These are phyloP conservation scores for Dysphania ambrosioides DNA, from an alignment of 148 eudicot genomes.

Conservation along the genomic window DNA sequence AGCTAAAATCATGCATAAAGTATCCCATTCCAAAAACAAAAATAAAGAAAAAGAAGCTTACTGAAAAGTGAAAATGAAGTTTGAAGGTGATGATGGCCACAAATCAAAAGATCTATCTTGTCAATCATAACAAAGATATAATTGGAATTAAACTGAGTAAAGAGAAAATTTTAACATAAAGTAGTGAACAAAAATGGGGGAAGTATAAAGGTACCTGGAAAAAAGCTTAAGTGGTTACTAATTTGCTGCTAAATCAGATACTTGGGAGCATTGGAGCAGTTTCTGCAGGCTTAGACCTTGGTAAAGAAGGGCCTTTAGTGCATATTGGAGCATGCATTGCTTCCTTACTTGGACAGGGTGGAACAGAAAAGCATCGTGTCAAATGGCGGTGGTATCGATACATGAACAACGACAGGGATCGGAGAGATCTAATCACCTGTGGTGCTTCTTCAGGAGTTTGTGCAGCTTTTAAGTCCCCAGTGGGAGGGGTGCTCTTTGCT, in stretches of 20 bases:
- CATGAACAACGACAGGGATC: slow-evolving; percentile 85
- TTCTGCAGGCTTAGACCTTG: slow-evolving; percentile 77
- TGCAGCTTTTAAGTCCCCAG: slow-evolving; percentile 87
- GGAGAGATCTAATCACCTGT: slow-evolving; percentile 80
- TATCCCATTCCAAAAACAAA: background rate
- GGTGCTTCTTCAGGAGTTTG: slow-evolving; percentile 87
- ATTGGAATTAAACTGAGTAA: background rate
- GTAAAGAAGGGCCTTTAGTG: slow-evolving; percentile 91
- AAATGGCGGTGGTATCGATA: slow-evolving; percentile 86
- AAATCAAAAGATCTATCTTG: too few species aligned
- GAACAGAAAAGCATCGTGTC: slow-evolving; percentile 66
- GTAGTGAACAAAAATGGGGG: too few species aligned
- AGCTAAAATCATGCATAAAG: background rate
- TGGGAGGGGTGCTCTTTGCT: slow-evolving; percentile 90
- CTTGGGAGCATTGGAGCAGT: slow-evolving; percentile 91
- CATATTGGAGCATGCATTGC: slow-evolving; percentile 81
- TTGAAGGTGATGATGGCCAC: background rate
- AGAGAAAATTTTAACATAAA: background rate
- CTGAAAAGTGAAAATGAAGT: too few species aligned
- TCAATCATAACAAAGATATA: too few species aligned
- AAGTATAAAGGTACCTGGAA: too few species aligned
- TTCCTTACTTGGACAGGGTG: slow-evolving; percentile 82
- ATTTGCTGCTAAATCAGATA: slow-evolving; percentile 46
- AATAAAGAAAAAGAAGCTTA: too few species aligned
- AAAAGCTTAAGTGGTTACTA: slow-evolving; percentile 5